A percentile compares a stretch with the other conserved stretches of the same genome.
phyloP scores from a whole-genome alignment of 1,139 yeast genomes.

The Kodamaea sp. region DNA sequence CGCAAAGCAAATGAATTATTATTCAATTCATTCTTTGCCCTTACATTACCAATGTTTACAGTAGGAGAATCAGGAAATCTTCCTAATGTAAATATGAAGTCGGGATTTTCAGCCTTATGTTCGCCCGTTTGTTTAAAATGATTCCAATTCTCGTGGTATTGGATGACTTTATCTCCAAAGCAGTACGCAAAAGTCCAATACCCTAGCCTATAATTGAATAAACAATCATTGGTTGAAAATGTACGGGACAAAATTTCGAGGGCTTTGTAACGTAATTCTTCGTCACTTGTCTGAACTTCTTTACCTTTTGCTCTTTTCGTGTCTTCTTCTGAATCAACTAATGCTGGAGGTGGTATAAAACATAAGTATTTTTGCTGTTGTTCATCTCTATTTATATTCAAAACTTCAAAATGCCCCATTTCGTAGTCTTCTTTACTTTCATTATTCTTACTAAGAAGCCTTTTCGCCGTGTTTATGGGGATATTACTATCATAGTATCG shows the following conservation, averaged over 20 bases:
- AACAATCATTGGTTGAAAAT: slow-evolving; percentile 25
- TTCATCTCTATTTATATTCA: slow-evolving; percentile 7
- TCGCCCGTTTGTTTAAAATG: slow-evolving; percentile 20
- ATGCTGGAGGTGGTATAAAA: slow-evolving; percentile 9
- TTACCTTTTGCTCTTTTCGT: neutral
- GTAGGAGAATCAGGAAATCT: slow-evolving; percentile 28
- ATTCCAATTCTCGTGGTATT: slow-evolving; percentile 46
- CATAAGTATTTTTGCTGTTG: slow-evolving; percentile 11
- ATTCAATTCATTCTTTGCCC: slow-evolving; percentile 1
- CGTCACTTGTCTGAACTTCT: slow-evolving; percentile 7
- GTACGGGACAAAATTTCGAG: slow-evolving; percentile 18
- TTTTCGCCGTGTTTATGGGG: slow-evolving; percentile 10
- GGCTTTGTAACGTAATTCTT: slow-evolving; percentile 22
- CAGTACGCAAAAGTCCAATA: slow-evolving; percentile 69
- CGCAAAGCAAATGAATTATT: slow-evolving; percentile 6
- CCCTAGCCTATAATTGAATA: slow-evolving; percentile 38
- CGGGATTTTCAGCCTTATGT: slow-evolving; percentile 36
- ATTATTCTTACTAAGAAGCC: slow-evolving; percentile 1
- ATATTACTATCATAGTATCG: slow-evolving; percentile 9
- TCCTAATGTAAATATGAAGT: slow-evolving; percentile 45
- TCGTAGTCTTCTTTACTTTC: slow-evolving; percentile 1
- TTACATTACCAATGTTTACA: slow-evolving; percentile 10
- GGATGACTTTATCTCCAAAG: slow-evolving; percentile 52
- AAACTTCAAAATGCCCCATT: slow-evolving; percentile 11
- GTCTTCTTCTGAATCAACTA: neutral